Percentiles rank a stretch among this genome's conserved stretches.
Conservation (phyloP, 805 yeast genomes). For the Candida chilensis region DNA sequence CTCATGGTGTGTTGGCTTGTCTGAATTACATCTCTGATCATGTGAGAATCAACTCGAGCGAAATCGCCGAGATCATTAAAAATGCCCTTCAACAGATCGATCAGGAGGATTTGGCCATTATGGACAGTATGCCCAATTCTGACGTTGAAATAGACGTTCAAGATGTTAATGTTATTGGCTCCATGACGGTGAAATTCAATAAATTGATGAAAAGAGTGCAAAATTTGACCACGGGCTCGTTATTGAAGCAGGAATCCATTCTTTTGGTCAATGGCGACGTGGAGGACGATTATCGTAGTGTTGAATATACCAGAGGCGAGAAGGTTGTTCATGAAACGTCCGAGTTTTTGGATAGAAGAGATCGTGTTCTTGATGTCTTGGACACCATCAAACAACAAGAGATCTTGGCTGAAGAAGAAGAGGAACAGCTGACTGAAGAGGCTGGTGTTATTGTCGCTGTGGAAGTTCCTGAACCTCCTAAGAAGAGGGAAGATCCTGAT, state of each 20-base stretch:
- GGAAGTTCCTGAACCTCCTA: conserved; percentile 1
- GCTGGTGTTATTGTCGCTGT: conserved; percentile 1
- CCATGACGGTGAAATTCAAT: conserved; percentile 9
- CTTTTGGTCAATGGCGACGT: not conserved
- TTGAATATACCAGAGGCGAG: conserved; percentile 2
- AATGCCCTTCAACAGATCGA: conserved; percentile 21
- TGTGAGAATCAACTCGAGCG: conserved; percentile 49
- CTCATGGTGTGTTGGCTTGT: conserved; percentile 41
- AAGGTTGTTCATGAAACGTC: too few species aligned
- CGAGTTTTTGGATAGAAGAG: conserved; percentile 4
- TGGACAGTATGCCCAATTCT: conserved; percentile 14
- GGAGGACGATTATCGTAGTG: not conserved
- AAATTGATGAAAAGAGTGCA: too few species aligned
- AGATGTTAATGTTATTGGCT: conserved; percentile 10
- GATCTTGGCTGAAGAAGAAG: conserved; percentile 4
- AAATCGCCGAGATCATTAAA: conserved; percentile 49
- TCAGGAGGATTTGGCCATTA: conserved; percentile 24
- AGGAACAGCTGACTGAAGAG: conserved; percentile 2
- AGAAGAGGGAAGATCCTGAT: conserved; percentile 10
- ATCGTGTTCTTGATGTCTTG: conserved; percentile 4
- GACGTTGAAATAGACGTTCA: conserved; percentile 4
- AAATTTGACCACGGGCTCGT: too few species aligned
- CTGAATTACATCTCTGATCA: conserved; percentile 38
- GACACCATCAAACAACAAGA: conserved; percentile 3
- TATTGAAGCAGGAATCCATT: conserved; percentile 2